Evolutionary conservation across 2,329 filamentous ascomycete genomes (phyloP), one percentile per base, ranked within the genome.

Genomic region (Geosmithia putterillii): DNA sequence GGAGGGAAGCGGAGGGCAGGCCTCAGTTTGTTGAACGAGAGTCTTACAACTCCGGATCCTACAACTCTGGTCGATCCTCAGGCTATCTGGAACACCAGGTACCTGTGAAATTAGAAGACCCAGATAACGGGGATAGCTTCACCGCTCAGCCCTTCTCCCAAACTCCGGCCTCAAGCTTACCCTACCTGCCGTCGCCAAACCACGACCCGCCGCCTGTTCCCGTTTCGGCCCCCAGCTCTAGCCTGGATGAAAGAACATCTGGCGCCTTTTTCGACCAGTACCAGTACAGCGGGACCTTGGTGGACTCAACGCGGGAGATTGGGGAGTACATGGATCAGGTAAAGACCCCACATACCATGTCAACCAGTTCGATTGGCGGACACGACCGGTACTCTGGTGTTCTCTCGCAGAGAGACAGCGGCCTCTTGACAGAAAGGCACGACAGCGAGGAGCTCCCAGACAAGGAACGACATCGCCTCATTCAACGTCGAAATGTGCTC

Each of bases 401-500:
- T 18, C 59, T 61, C 18, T 57, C 63, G 6, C 54, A 59, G 3
- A 48, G 62, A 15, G 66, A 69, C 23, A 62, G 60, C 34, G 58
- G 62, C n/a, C 48, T 48, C 35, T 63, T 60, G 45, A 51, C 58
- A 1, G 48, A 57, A 12, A 40, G 48, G 40, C 48, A 62, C 47
- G 62, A 72, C 42, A 59, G 64, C 48, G 59, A 66, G 35, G 65
- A 57, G 2, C 58, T 66, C 14, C 61, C 64, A 7, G 65, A 65
- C 23, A 72, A 79, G 47, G 76, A 83, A 49, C 74, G 74, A 47
- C 81, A 83, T 47, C 79, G 84, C n/a, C 68, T 96, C 8, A 76
- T 77, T 41, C 84, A 90, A 57, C 83, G 92, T 18, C 79, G 83
- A 44, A 79, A 94, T 57, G 79, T 94, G 40, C 83, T 96, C 54